Evolutionary conservation across 1,139 yeast species (phyloP), one percentile per base, ranked within the genome.

Genomic region (Geotrichum carabidarum): DNA sequence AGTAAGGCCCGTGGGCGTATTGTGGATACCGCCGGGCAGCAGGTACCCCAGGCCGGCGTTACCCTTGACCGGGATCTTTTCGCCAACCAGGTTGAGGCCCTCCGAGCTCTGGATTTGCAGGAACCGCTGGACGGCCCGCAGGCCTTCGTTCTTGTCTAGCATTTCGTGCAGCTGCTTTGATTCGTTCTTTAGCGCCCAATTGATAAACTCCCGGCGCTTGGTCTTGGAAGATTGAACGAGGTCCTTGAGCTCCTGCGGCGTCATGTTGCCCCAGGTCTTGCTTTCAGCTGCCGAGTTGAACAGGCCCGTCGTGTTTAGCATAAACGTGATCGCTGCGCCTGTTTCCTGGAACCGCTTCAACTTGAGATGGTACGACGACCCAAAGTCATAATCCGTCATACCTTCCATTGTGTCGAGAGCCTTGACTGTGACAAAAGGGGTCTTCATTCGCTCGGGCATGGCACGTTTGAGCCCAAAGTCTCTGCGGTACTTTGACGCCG

Each of bases 381-480:
- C 71, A 15, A 75, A 71, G 60, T 79, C 83, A 61, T 77, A 81
- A 54, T 75, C 76, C 8, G 83, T 78, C 54, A 80, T 66, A 43
- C 80, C 76, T 56, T 78, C 79, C 55, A 74, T 70, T 51, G 78
- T 77, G 62, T 82, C 87, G 44, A 81, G 63, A 44, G 78, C 78
- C 51, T 78, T 74, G 48, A 78, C 72, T 11, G 79, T 75, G 55
- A 82, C 67, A 61, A 75, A 77, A 53, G 78, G 72, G 1, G 82
- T 69, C 58, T 74, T 73, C 50, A 76, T 67, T 57, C 76, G 77
- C 12, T 71, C 67, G 2, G 88, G 87, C 40, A 83, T 69, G 50
- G 81, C 74, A 58, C 79, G 71, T 64, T 83, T 83, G 55, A 83
- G 68, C 60, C 89, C 89, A 79, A 82, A 83, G 68, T 83, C 84